phyloP scores from a whole-genome alignment of 805 yeast genomes.

The Starmerella geochares region DNA sequence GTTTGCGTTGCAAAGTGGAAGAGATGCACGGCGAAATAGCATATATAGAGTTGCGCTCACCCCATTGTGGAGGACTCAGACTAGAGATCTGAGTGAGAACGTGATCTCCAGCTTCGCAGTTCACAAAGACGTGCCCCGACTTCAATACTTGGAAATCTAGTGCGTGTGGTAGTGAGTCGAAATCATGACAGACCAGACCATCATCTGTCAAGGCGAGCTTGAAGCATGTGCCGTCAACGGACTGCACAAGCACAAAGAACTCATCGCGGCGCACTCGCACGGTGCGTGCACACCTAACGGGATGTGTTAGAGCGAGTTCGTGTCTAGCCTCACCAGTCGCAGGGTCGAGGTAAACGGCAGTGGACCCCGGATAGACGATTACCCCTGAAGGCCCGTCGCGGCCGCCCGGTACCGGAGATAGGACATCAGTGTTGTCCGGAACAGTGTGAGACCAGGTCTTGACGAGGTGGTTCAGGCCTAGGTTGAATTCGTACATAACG shows the following conservation, averaged over 20 bases:
- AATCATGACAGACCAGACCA: constrained; percentile 13
- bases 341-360: constrained; percentile 37
- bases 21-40: constrained; percentile 9
- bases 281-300: constrained; percentile 47
- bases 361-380: constrained; percentile 50
- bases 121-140: constrained; percentile 66
- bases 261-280: constrained; percentile 25
- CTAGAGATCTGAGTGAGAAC: constrained; percentile 67
- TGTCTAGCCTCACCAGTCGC: constrained; percentile 13
- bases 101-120: constrained; percentile 53
- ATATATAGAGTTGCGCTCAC: neutral
- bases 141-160: constrained; percentile 47
- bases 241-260: constrained; percentile 64
- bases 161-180: constrained; percentile 27
- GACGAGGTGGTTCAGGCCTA: constrained; percentile 71
- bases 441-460: constrained; percentile 40
- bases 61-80: constrained; percentile 35
- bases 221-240: constrained; percentile 61
- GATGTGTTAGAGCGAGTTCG: neutral
- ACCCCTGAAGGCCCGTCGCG: constrained; percentile 63
- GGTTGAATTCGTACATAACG: constrained; percentile 69
- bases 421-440: constrained; percentile 37
- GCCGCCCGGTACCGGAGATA: constrained; percentile 65
- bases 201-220: constrained; percentile 43
- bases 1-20: constrained; percentile 27